These are phyloP conservation scores for Salinomyces thailandicus DNA, from an alignment of 2,329 filamentous ascomycete species.

Conservation along the genomic window DNA sequence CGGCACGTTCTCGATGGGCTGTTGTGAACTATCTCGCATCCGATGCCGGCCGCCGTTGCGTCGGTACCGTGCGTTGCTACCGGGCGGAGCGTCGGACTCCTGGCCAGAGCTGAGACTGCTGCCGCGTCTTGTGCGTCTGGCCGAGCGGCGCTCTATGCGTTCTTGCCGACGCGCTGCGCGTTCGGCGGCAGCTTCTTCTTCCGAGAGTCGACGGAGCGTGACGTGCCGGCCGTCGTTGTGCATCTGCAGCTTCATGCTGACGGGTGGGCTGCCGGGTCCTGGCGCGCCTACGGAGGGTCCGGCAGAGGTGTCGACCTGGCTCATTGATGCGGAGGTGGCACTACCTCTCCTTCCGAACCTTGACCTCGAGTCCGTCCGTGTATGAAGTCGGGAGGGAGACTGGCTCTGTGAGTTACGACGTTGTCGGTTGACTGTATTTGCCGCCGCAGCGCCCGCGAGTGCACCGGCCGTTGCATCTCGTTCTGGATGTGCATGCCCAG, in stretches of 20 bases:
- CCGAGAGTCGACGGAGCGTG: constrained; percentile 50
- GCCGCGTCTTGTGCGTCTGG: constrained; percentile 17
- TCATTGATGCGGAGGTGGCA: constrained; percentile 12
- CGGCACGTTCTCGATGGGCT: constrained; percentile 22
- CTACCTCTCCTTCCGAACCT: constrained; percentile 4
- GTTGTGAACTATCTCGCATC: constrained; percentile 9
- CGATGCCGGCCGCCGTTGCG: constrained; percentile 8
- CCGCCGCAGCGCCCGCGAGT: constrained; percentile 17
- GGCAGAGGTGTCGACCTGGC: constrained; percentile 9
- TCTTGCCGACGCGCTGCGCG: constrained; percentile 45
- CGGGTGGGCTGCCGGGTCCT: constrained; percentile 40
- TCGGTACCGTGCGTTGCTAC: constrained; percentile 11
- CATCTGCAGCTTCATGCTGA: constrained; percentile 55
- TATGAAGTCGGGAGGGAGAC: constrained; percentile 17
- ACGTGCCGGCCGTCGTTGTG: constrained; percentile 54
- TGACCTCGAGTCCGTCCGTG: constrained; percentile 8
- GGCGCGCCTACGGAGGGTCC: constrained; percentile 20
- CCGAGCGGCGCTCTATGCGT: constrained; percentile 11
- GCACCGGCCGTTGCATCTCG: constrained; percentile 9
- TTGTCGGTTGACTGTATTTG: constrained; percentile 10
- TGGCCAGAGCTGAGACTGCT: constrained; percentile 29
- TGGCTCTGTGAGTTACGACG: constrained; percentile 14
- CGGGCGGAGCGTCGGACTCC: constrained; percentile 14
- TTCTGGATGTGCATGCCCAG: constrained; percentile 4
- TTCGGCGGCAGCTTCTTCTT: constrained; percentile 52